These are phyloP conservation scores for Xylaria sp. DNA, from an alignment of 2,329 filamentous ascomycete species.

Conservation along the genomic window DNA sequence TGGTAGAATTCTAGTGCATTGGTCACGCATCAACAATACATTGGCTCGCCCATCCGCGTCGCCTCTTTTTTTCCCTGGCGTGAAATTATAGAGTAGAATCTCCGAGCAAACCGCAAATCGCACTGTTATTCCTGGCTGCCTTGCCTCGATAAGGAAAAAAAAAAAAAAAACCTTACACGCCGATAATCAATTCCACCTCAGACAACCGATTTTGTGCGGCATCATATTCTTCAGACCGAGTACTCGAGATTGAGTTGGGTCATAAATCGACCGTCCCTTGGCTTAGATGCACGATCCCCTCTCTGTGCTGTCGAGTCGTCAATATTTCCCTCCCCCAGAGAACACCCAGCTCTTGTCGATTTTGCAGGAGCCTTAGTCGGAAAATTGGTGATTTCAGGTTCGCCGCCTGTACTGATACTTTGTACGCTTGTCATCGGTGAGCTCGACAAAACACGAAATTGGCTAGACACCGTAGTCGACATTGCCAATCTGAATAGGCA, in stretches of 20 bases:
- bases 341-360: background rate
- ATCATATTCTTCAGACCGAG: slow-evolving; percentile 4
- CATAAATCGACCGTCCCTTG: slow-evolving; percentile 12
- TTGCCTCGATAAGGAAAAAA: slow-evolving; percentile 40
- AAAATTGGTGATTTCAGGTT: slow-evolving; percentile 14
- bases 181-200: slow-evolving; percentile 22
- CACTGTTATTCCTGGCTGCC: slow-evolving; percentile 22
- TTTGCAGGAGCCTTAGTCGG: slow-evolving; percentile 3
- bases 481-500: slow-evolving; percentile 8
- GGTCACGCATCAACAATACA: slow-evolving; percentile 21
- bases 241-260: slow-evolving; percentile 6
- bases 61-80: slow-evolving; percentile 2
- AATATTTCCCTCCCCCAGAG: slow-evolving; percentile 9
- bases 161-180: slow-evolving; percentile 35
- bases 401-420: slow-evolving; percentile 10
- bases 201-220: slow-evolving; percentile 23
- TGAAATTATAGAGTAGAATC: background rate
- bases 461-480: slow-evolving; percentile 1
- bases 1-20: slow-evolving; percentile 26
- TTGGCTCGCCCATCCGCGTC: slow-evolving; percentile 17
- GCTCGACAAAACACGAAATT: slow-evolving; percentile 8
- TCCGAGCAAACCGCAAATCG: slow-evolving; percentile 9
- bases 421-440: slow-evolving; percentile 13
- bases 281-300: slow-evolving; percentile 1
- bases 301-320: slow-evolving; percentile 11